Conservation (phyloP, 2,329 filamentous ascomycete species). For the Penicillium sp. region DNA sequence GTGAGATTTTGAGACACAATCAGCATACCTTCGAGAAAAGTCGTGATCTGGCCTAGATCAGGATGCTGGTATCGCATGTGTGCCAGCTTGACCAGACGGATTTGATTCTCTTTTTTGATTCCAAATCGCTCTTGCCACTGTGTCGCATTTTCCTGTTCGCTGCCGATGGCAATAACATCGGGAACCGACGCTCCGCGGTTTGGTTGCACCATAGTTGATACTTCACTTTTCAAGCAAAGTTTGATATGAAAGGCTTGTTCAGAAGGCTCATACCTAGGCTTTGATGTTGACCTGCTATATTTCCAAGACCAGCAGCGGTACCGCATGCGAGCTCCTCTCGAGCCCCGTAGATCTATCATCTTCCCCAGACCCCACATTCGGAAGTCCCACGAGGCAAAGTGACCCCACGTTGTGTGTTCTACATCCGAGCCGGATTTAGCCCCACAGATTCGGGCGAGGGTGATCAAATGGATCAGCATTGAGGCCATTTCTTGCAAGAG, state of each 20-base stretch:
- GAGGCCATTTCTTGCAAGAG: neutral
- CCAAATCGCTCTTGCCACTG: conserved; percentile 25
- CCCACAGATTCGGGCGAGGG: neutral
- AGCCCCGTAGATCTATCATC: neutral
- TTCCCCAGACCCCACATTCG: neutral
- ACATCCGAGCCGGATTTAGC: neutral
- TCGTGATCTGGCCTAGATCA: conserved; percentile 51
- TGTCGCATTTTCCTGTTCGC: conserved; percentile 17
- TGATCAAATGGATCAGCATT: neutral
- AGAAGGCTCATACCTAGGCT: neutral
- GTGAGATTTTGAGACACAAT: neutral
- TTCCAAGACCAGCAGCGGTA: neutral
- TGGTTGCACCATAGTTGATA: neutral
- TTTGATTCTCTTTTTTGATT: conserved; percentile 50
- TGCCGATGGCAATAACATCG: conserved; percentile 21
- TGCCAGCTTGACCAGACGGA: conserved; percentile 51
- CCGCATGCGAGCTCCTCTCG: neutral
- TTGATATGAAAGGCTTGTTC: neutral
- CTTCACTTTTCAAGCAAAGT: neutral
- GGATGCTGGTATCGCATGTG: conserved; percentile 61
- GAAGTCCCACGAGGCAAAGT: neutral
- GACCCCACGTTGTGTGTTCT: neutral
- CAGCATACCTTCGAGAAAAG: conserved; percentile 19
- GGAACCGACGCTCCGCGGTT: conserved; percentile 20
- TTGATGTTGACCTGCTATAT: neutral